Percentiles rank a stretch among this genome's conserved stretches.
These are phyloP conservation scores for Elaphomyces granulatus DNA, from an alignment of 495 filamentous ascomycete genomes.

Conservation along the genomic window DNA sequence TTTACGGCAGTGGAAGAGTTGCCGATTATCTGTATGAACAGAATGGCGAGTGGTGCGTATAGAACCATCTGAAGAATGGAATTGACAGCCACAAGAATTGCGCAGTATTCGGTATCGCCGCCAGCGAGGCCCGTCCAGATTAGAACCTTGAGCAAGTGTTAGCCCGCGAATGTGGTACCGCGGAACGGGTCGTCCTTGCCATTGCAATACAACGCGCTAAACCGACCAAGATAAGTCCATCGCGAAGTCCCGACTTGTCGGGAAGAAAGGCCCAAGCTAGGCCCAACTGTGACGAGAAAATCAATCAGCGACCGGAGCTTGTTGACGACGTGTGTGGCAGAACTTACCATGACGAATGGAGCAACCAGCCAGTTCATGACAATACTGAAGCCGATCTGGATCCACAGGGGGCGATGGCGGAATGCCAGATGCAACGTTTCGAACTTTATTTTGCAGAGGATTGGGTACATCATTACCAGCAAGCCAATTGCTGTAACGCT, in stretches of 20 bases:
- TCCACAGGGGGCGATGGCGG: constrained; percentile 48
- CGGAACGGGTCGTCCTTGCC: constrained; percentile 32
- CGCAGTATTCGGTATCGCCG: constrained; percentile 74
- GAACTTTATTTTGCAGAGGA: constrained; percentile 82
- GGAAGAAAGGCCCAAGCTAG: constrained; percentile 78
- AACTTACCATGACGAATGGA: constrained; percentile 69
- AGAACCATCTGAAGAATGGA: constrained; percentile 77
- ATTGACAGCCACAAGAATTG: constrained; percentile 80
- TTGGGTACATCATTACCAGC: constrained; percentile 92
- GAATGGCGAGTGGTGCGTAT: constrained; percentile 64
- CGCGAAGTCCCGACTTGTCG: constrained; percentile 49
- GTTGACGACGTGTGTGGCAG: not conserved
- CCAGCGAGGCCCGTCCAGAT: constrained; percentile 69
- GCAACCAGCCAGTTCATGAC: constrained; percentile 84
- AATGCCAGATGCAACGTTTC: constrained; percentile 64
- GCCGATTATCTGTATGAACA: constrained; percentile 64
- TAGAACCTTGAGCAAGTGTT: constrained; percentile 36
- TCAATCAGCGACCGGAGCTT: not conserved
- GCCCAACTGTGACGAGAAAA: constrained; percentile 27
- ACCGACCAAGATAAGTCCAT: constrained; percentile 65
- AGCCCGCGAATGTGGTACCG: constrained; percentile 2
- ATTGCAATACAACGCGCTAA: constrained; percentile 73
- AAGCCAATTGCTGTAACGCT: constrained; percentile 66
- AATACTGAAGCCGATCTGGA: constrained; percentile 65
- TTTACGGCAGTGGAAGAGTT: constrained; percentile 22